Conservation (phyloP, 129 eudicot species). For the Erigeron canadensis region DNA sequence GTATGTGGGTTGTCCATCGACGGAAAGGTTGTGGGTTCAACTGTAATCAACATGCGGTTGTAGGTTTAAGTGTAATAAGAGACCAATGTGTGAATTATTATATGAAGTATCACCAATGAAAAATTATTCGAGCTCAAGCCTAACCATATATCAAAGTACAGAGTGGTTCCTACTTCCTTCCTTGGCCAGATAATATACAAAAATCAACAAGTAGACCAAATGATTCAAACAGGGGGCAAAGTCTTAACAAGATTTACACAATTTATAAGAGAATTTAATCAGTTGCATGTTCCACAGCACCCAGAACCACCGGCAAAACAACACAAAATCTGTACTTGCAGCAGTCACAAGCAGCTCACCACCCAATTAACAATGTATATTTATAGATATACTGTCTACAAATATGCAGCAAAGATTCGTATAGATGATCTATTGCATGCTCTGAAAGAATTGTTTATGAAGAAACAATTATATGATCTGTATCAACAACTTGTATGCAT, state of each 20-base stretch:
- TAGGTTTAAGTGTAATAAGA: too few relatives aligned
- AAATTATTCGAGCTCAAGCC: too few relatives aligned
- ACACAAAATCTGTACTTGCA: conserved; percentile 39
- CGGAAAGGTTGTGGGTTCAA: too few relatives aligned
- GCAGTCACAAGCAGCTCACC: conserved; percentile 16
- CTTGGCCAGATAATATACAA: conserved; percentile 16
- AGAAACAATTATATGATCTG: conserved; percentile 31
- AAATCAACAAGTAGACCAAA: conserved; percentile 16
- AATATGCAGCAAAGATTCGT: conserved; percentile 35
- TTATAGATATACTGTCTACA: conserved; percentile 30
- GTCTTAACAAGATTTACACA: conserved; percentile 21
- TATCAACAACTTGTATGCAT: conserved; percentile 31
- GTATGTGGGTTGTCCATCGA: too few relatives aligned
- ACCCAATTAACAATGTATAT: conserved; percentile 20
- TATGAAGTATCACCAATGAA: too few relatives aligned
- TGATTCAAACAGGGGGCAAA: conserved; percentile 16
- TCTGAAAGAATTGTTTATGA: conserved; percentile 23
- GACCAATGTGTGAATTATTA: too few relatives aligned
- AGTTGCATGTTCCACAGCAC: conserved; percentile 33
- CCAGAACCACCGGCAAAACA: conserved; percentile 40
- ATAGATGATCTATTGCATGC: conserved; percentile 38
- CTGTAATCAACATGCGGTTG: too few relatives aligned
- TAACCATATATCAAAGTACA: background rate
- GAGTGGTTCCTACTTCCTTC: conserved; percentile 19
- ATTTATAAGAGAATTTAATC: conserved; percentile 18